A percentile compares a stretch with the other conserved stretches of the same genome.
Conservation (phyloP, 2,329 filamentous ascomycete species). For the Fusarium pseudocircinatum region DNA sequence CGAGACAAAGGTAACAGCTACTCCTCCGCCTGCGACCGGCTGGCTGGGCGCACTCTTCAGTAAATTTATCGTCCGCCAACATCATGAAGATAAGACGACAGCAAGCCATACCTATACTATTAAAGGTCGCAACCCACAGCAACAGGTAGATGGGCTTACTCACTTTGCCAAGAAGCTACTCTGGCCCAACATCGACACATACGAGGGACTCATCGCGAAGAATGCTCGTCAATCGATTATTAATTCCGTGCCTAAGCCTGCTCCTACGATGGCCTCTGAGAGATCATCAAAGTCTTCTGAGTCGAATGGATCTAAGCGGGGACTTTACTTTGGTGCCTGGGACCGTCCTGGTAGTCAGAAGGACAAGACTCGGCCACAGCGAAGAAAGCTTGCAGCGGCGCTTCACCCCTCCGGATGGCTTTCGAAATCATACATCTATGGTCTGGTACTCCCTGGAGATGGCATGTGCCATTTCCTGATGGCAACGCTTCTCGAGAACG, state of each 20-base stretch:
- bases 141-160: slow-evolving; percentile 69
- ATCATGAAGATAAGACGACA: slow-evolving; percentile 50
- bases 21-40: slow-evolving; percentile 28
- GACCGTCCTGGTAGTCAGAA: slow-evolving; percentile 47
- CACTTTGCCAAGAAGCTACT: slow-evolving; percentile 71
- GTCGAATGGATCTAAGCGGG: slow-evolving; percentile 49
- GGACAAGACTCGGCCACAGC: slow-evolving; percentile 53
- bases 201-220: slow-evolving; percentile 59
- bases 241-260: slow-evolving; percentile 41
- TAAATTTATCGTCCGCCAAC: slow-evolving; percentile 59
- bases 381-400: slow-evolving; percentile 65
- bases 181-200: slow-evolving; percentile 69
- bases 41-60: slow-evolving; percentile 70
- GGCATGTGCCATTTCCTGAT: slow-evolving; percentile 71
- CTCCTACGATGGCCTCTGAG: slow-evolving; percentile 36
- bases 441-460: slow-evolving; percentile 72
- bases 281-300: slow-evolving; percentile 44
- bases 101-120: slow-evolving; percentile 57
- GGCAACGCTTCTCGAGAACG: slow-evolving; percentile 72
- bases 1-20: slow-evolving; percentile 10
- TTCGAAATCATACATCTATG: slow-evolving; percentile 73
- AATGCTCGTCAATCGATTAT: slow-evolving; percentile 55
- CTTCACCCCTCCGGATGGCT: slow-evolving; percentile 71
- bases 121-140: slow-evolving; percentile 63
- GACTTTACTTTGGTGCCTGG: slow-evolving; percentile 60